Conservation (phyloP, 176 grass and related monocot genomes). For the Zea luxurians region DNA sequence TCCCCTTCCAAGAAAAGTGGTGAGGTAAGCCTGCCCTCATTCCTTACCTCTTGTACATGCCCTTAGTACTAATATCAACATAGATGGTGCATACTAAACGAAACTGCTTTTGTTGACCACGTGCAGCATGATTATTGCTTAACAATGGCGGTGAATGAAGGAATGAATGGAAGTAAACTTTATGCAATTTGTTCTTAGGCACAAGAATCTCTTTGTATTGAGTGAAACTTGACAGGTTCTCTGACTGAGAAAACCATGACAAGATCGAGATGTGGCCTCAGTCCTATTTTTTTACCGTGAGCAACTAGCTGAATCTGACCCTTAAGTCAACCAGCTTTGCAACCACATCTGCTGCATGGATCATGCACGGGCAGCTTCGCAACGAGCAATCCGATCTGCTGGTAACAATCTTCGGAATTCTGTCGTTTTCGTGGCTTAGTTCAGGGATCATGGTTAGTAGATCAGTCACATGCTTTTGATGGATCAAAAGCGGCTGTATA, state of each 20-base stretch:
- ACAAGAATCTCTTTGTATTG: conserved; percentile 27
- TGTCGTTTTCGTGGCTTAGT: conserved; percentile 40
- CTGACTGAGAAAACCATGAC: neutral
- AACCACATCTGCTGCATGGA: conserved; percentile 35
- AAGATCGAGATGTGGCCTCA: neutral
- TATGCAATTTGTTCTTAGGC: conserved; percentile 27
- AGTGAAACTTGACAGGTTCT: conserved; percentile 14
- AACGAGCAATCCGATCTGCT: neutral
- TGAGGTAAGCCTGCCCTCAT: no score
- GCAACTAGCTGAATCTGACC: neutral
- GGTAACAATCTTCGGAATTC: conserved; percentile 12
- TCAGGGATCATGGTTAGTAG: conserved; percentile 47
- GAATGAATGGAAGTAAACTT: conserved; percentile 32
- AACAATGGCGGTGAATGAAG: neutral
- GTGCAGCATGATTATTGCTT: neutral
- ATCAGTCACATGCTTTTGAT: conserved; percentile 45
- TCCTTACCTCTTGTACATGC: no score
- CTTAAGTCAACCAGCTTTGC: conserved; percentile 31
- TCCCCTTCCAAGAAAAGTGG: no score
- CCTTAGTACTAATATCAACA: neutral
- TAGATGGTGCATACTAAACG: conserved; percentile 25
- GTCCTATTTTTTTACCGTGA: neutral
- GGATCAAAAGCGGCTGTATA: conserved; percentile 34
- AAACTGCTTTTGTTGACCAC: conserved; percentile 18
- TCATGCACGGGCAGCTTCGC: neutral